phyloP scores from a whole-genome alignment of 306 rosid species.

The Pterocarpus santalinus region DNA sequence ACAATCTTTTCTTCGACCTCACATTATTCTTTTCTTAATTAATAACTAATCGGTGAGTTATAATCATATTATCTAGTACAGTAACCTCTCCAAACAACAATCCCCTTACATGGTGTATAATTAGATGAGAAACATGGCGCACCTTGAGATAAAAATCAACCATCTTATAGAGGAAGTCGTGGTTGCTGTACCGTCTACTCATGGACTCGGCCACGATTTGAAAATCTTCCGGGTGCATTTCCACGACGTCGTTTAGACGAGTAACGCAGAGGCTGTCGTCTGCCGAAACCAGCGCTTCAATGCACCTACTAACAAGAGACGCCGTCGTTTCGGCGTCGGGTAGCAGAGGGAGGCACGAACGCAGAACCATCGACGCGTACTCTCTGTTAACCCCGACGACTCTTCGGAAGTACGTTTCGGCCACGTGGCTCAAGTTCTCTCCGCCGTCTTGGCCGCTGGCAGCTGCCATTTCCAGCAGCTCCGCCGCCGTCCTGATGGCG shows the following conservation, averaged over 20 bases:
- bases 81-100: no score
- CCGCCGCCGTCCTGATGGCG: conserved; percentile 79
- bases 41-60: no score
- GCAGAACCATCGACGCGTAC: conserved; percentile 67
- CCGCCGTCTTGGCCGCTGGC: conserved; percentile 21
- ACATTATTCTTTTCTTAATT: no score
- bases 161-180: conserved; percentile 73
- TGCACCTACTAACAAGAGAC: conserved; percentile 69
- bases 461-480: conserved; percentile 72
- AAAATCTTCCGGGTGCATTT: conserved; percentile 64
- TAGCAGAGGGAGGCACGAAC: conserved; percentile 74
- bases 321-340: conserved; percentile 88
- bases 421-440: conserved; percentile 57
- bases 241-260: conserved; percentile 56
- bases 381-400: conserved; percentile 59
- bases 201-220: conserved; percentile 60
- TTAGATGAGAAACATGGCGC: conserved; percentile 8
- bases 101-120: no score
- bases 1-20: no score
- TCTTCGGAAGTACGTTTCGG: conserved; percentile 64
- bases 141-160: conserved; percentile 75
- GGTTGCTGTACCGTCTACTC: conserved; percentile 48
- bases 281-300: conserved; percentile 63
- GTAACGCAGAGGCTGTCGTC: conserved; percentile 29
- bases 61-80: no score